Evolutionary conservation across 176 grass and related monocot species (phyloP), one percentile per base, ranked within the genome.

Genomic region (Avena eriantha): DNA sequence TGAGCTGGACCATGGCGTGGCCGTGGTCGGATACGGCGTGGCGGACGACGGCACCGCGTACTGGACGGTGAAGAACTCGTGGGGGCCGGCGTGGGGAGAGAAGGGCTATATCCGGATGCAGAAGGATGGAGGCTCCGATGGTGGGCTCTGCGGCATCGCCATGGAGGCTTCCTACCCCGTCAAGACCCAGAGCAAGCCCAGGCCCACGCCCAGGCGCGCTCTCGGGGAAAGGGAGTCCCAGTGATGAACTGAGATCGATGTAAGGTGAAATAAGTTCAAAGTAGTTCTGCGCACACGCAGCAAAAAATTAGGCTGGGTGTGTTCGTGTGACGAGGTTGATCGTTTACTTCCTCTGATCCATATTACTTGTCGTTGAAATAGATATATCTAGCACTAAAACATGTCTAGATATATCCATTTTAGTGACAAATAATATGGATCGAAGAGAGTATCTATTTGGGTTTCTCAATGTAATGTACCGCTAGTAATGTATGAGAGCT

Each of bases 61-160:
- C 69, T 97, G 94, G 94, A 92, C 84, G 16, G 94, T 97, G 11
- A 97, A 89, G 92, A 97, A 97, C 80, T 97, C 94, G 49, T 97
- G 94, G 94, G 92, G 92, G 0, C 2, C 86, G 4, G 29, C 54
- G 35, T 97, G 92, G 94, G 94, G 90, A 0, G 94, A 97, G 80
- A 68, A 67, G 17, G 92, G 90, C 1, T 97, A 97, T 80, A 90
- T 97, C 76, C 64, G 94, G 43, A 94, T 97, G 83, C 81, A 89
- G 88, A 90, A 88, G 60, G 92, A 86, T 45, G 13, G 69, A 15
- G 78, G 85, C 5, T 58, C 29, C 49, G 66, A 88, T 3, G 90
- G 90, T 18, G 92, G 94, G 2, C 89, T 93, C 77, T 97, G 95
- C 73, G 93, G 95, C 49, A 97, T 97, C 80, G 95, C 91, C 84